Conservation (phyloP, 2,329 filamentous ascomycete genomes). For the Macroventuria anomochaeta region DNA sequence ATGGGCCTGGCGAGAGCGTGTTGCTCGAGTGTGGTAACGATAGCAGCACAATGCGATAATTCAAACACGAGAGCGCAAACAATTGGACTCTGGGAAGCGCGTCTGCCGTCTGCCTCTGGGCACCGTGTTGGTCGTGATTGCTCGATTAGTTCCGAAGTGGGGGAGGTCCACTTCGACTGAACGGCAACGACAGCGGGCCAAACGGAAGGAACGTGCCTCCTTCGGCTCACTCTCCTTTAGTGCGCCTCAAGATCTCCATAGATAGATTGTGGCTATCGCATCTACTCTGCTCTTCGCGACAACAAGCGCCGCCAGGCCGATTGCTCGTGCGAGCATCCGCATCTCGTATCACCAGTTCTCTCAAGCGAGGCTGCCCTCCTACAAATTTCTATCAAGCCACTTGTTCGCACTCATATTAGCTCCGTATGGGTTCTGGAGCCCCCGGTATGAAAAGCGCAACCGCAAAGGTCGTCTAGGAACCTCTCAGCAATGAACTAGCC, state of each 20-base stretch:
- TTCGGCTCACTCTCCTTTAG: conserved; percentile 8
- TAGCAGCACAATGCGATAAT: neutral
- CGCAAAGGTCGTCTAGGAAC: neutral
- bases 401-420: neutral
- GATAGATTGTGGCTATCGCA: neutral
- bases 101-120: neutral
- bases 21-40: neutral
- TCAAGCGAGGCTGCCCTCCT: neutral
- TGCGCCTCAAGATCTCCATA: conserved; percentile 4
- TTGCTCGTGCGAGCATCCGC: neutral
- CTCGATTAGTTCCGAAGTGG: conserved; percentile 15
- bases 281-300: neutral
- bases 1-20: neutral
- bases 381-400: neutral
- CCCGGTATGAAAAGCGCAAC: neutral
- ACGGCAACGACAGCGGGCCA: conserved; percentile 15
- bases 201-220: conserved; percentile 20
- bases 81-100: neutral
- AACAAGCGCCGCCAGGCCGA: neutral
- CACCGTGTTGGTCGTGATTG: conserved; percentile 19
- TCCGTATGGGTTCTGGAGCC: neutral
- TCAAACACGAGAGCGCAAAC: neutral
- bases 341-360: neutral
- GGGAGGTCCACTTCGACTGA: conserved; percentile 6
- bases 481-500: neutral